phyloP scores from a whole-genome alignment of 768 basidiomycete genomes.

The Boletus rubroflammeus region DNA sequence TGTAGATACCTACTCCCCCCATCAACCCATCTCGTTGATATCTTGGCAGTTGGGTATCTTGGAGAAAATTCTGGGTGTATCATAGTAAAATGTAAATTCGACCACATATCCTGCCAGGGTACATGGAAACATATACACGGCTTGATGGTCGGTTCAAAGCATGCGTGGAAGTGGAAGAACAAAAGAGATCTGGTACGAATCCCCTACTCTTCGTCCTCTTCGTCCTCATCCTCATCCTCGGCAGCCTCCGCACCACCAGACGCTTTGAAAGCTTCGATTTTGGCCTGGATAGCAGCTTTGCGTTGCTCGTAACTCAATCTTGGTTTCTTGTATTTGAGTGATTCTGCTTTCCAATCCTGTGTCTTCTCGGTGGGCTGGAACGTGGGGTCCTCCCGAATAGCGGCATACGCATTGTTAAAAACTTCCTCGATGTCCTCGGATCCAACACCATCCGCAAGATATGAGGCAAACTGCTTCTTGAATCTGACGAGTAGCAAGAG shows the following conservation, averaged over 20 bases:
- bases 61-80: constrained; percentile 32
- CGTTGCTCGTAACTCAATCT: constrained; percentile 78
- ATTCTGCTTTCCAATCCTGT: constrained; percentile 88
- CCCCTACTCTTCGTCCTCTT: constrained; percentile 53
- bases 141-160: constrained; percentile 12
- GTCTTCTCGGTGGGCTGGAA: constrained; percentile 90
- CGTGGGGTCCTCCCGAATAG: constrained; percentile 90
- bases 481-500: constrained; percentile 49
- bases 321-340: constrained; percentile 59
- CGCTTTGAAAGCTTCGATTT: constrained; percentile 88
- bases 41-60: constrained; percentile 56
- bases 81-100: constrained; percentile 12
- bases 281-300: constrained; percentile 73
- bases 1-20: constrained; percentile 39
- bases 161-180: constrained; percentile 1
- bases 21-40: constrained; percentile 38
- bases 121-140: constrained; percentile 21
- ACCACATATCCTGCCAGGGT: constrained; percentile 10
- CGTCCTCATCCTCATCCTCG: constrained; percentile 34
- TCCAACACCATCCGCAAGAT: constrained; percentile 92
- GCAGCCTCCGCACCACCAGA: constrained; percentile 46
- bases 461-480: constrained; percentile 95
- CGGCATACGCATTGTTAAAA: constrained; percentile 87
- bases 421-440: constrained; percentile 98
- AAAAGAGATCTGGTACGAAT: background rate